Percentiles rank a stretch among this genome's conserved stretches.
Conservation (phyloP, 306 rosid species). For the Glycine tomentella region DNA sequence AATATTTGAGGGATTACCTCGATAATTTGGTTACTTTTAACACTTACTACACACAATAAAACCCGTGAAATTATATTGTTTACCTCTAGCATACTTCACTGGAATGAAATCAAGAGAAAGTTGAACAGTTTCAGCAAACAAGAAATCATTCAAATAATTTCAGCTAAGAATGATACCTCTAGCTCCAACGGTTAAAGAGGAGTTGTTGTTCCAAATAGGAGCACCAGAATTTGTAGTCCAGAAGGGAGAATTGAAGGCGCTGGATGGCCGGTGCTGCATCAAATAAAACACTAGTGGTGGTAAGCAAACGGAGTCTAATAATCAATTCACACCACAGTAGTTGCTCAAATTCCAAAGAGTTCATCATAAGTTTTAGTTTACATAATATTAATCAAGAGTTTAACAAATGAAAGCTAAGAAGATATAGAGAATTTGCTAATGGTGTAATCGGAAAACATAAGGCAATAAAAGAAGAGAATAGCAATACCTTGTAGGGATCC, state of each 20-base stretch:
- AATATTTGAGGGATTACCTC: too few relatives aligned
- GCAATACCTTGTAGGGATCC: constrained; percentile 90
- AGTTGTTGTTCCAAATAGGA: constrained; percentile 86
- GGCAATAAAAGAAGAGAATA: neutral
- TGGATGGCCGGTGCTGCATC: constrained; percentile 83
- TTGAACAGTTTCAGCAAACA: neutral
- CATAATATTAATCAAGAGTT: neutral
- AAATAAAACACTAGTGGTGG: neutral
- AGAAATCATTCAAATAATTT: neutral
- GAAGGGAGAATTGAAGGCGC: constrained; percentile 76
- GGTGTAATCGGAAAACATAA: neutral
- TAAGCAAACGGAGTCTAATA: neutral
- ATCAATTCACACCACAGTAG: neutral
- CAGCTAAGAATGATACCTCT: constrained; percentile 57
- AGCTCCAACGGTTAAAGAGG: constrained; percentile 70
- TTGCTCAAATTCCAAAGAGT: constrained; percentile 5
- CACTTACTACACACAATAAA: neutral
- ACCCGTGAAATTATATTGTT: neutral
- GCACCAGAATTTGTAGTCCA: constrained; percentile 94
- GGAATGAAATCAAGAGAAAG: neutral
- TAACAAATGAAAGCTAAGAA: constrained; percentile 3
- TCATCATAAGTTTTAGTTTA: neutral
- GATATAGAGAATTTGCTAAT: neutral
- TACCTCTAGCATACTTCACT: neutral
- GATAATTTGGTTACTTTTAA: too few relatives aligned